Conservation (phyloP, 257 asterid genomes). For the Pogostemon cablin region DNA sequence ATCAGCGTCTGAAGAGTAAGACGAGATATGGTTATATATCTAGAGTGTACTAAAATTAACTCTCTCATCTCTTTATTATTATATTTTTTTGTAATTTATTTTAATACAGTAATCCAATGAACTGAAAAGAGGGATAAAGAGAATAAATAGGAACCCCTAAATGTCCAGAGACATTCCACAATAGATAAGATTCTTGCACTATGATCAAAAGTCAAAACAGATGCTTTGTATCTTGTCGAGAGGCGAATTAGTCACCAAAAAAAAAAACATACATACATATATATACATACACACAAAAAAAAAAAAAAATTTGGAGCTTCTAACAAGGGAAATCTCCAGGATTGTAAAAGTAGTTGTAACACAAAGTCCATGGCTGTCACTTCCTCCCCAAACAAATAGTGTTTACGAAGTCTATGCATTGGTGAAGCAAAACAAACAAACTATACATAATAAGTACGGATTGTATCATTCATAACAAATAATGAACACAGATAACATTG, state of each 20-base stretch:
- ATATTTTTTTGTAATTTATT: background rate
- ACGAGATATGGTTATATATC: background rate
- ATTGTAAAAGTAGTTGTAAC: background rate
- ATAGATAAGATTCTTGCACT: background rate
- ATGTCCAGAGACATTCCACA: background rate
- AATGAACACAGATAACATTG: slow-evolving; percentile 22
- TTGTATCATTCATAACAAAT: background rate
- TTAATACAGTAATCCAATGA: background rate
- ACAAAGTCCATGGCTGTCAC: slow-evolving; percentile 10
- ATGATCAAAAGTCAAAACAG: background rate
- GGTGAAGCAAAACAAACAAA: slow-evolving; percentile 28
- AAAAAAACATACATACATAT: background rate
- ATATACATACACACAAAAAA: background rate
- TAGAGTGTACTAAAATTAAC: background rate
- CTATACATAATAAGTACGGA: slow-evolving; percentile 4
- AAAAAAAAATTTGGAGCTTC: background rate
- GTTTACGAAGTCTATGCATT: background rate
- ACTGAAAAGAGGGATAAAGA: slow-evolving; percentile 4
- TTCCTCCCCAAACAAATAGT: background rate
- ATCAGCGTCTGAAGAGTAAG: slow-evolving; percentile 59
- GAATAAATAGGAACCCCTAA: slow-evolving; percentile 4
- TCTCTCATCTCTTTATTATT: background rate
- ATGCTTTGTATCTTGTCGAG: background rate
- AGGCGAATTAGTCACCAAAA: background rate
- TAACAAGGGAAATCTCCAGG: background rate